Evolutionary conservation across 805 yeast genomes (phyloP).

Genomic region (Candida pseudoglaebosa): DNA sequence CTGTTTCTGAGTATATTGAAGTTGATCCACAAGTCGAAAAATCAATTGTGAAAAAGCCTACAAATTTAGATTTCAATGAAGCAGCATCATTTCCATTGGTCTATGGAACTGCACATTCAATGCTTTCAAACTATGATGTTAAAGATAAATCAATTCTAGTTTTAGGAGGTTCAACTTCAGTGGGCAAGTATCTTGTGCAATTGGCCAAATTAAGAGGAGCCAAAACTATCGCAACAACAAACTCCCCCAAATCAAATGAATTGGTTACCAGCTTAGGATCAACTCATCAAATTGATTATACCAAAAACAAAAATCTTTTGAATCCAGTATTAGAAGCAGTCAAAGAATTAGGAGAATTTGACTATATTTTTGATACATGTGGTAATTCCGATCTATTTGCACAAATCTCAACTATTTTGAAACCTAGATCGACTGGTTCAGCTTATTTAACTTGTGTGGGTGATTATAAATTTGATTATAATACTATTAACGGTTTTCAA

Average conservation of each 20-base stretch:
- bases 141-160: constrained; percentile 51
- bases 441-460: constrained; percentile 59
- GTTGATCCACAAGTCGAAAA: constrained; percentile 24
- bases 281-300: constrained; percentile 54
- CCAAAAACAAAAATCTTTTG: constrained; percentile 30
- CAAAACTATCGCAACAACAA: constrained; percentile 51
- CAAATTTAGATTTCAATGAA: constrained; percentile 42
- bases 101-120: constrained; percentile 56
- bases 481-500: background rate
- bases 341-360: constrained; percentile 42
- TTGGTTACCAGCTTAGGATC: constrained; percentile 54
- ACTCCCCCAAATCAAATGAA: constrained; percentile 47
- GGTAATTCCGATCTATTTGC: constrained; percentile 53
- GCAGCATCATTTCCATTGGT: constrained; percentile 69
- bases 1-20: constrained; percentile 41
- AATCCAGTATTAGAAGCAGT: constrained; percentile 33
- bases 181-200: constrained; percentile 56
- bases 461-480: constrained; percentile 25
- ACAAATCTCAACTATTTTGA: constrained; percentile 37
- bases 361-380: constrained; percentile 60
- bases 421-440: constrained; percentile 35
- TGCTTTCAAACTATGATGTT: constrained; percentile 30
- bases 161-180: constrained; percentile 72
- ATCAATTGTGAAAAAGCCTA: constrained; percentile 33
- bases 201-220: constrained; percentile 47